Conservation (phyloP, 2,329 filamentous ascomycete genomes). For the Claviceps maximensis region DNA sequence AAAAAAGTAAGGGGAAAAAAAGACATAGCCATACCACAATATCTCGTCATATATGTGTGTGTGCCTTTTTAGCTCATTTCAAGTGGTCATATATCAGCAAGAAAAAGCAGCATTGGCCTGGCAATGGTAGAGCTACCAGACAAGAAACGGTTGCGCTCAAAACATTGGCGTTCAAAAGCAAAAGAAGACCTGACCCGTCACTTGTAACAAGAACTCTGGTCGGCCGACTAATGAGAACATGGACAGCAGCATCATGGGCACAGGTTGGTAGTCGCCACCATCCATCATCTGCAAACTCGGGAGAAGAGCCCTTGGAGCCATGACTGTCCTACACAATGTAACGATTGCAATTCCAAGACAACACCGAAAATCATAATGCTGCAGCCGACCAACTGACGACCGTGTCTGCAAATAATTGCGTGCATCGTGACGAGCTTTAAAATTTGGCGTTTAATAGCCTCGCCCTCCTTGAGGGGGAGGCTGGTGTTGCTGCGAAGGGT, state of each 20-base stretch:
- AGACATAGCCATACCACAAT: conserved; percentile 2
- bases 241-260: background rate
- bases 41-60: background rate
- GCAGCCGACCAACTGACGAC: background rate
- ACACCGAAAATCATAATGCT: background rate
- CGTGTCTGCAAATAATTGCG: background rate
- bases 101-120: background rate
- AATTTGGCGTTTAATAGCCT: conserved; percentile 9
- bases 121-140: background rate
- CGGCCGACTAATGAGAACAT: conserved; percentile 3
- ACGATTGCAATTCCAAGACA: background rate
- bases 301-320: background rate
- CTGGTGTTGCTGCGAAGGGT: conserved; percentile 12
- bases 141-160: background rate
- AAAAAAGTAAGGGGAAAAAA: background rate
- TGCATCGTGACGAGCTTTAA: background rate
- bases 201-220: conserved; percentile 1
- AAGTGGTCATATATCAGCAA: conserved; percentile 1
- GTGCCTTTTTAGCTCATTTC: background rate
- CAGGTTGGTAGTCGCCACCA: background rate
- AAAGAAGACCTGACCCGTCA: background rate
- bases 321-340: background rate
- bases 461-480: conserved; percentile 11
- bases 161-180: background rate
- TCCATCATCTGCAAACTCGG: background rate